Conservation (phyloP, 1,139 yeast species). For the Protomyces inundatus region DNA sequence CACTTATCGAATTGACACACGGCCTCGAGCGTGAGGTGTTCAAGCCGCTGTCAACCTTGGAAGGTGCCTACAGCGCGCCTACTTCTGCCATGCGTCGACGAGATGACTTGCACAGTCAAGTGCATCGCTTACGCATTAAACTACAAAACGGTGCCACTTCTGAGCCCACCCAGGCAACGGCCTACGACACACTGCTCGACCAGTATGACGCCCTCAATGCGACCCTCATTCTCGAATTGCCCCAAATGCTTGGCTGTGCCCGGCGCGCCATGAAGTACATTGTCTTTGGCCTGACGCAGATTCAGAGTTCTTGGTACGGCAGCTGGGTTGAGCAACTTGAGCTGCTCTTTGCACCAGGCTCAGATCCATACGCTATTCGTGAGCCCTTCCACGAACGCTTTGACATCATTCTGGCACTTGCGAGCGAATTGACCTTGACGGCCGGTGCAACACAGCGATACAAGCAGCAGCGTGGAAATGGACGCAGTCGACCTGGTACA, state of each 20-base stretch:
- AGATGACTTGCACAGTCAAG: background rate
- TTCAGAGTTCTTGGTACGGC: conserved; percentile 12
- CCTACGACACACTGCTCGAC: background rate
- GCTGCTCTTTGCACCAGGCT: background rate
- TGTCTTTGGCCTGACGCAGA: background rate
- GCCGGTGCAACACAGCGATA: background rate
- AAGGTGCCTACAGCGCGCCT: background rate
- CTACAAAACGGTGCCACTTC: background rate
- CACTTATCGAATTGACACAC: conserved; percentile 18
- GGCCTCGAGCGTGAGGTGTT: conserved; percentile 12
- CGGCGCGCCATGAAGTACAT: conserved; percentile 3
- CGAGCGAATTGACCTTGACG: background rate
- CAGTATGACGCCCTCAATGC: background rate
- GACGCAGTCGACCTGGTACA: background rate
- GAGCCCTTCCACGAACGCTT: background rate
- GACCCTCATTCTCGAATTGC: conserved; percentile 10
- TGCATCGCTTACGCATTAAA: background rate
- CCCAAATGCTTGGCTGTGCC: background rate
- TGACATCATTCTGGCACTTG: background rate
- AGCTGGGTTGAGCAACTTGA: conserved; percentile 3
- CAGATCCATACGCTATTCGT: background rate
- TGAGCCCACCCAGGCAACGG: background rate
- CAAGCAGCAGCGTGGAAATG: background rate
- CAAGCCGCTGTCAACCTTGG: conserved; percentile 8
- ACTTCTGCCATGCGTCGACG: background rate